phyloP scores from a whole-genome alignment of 495 filamentous ascomycete genomes.

The Ramalina intermedia region DNA sequence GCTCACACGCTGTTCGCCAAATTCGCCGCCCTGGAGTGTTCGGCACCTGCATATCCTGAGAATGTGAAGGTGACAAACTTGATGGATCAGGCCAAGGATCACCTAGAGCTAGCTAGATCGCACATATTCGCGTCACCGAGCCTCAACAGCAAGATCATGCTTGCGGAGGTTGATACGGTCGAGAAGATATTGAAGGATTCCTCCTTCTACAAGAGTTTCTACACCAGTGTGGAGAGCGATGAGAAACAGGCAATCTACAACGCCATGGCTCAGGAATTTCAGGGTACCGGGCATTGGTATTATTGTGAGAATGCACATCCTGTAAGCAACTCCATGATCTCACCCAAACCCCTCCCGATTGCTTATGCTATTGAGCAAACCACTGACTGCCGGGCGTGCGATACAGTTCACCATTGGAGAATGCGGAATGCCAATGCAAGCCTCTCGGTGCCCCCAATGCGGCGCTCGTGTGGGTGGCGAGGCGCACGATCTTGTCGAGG shows the following conservation, averaged over 20 bases:
- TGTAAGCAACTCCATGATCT: slow-evolving; percentile 6
- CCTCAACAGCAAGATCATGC: background rate
- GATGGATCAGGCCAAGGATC: background rate
- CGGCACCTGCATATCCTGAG: background rate
- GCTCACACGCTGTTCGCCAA: slow-evolving; percentile 21
- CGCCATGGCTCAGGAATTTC: slow-evolving; percentile 37
- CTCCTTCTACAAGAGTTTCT: slow-evolving; percentile 18
- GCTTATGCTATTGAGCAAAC: background rate
- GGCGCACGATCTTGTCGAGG: slow-evolving; percentile 34
- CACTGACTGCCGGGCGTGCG: slow-evolving; percentile 2
- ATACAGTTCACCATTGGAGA: slow-evolving; percentile 50
- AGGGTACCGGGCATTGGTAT: slow-evolving; percentile 51
- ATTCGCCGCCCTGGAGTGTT: slow-evolving; percentile 23
- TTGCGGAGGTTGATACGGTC: background rate
- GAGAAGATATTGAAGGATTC: background rate
- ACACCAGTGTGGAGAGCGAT: slow-evolving; percentile 27
- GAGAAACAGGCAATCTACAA: slow-evolving; percentile 30
- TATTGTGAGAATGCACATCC: slow-evolving; percentile 50
- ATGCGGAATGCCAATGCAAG: slow-evolving; percentile 54
- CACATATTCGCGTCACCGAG: background rate
- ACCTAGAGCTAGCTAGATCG: background rate
- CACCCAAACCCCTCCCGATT: too few relatives aligned
- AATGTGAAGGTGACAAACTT: background rate
- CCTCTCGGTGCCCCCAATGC: slow-evolving; percentile 49
- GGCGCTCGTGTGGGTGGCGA: slow-evolving; percentile 42